Base-by-base conservation (phyloP, 805 yeast genomes). In the Priceomyces castillae region DNA sequence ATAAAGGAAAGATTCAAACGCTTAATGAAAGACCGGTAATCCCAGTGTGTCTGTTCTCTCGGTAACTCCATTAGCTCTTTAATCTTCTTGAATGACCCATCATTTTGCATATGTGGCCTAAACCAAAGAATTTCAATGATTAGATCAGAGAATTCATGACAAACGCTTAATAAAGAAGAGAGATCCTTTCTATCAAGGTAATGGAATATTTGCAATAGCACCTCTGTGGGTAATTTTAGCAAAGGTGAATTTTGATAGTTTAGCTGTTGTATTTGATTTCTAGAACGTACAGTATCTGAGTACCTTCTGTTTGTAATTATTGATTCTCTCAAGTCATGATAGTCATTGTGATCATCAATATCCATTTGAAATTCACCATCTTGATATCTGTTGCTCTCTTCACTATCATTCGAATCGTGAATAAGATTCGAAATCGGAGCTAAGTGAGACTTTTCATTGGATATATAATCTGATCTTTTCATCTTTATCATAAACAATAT, bases 91-190 rank as follows among this genome's bases (percentile, higher is more conserved):
- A 80, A 76, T 2, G 81, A 71, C 2, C 59, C 46, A 37, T 71
- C 73, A 46, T 73, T 71, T 48, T 76, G 78, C 62, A 87, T 73
- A 34, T 78, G 78, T 2, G 97, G 97, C 46, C 98, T 77, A 58
- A 87, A 86, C 95, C 97, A 90, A 23, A 90, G 68, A 34, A 84
- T 73, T 54, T 87, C 96, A 9, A 89, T 81, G 11, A 86, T 81
- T 34, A 86, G 70, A 51, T 80, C 78, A 9, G 90, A 86, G 85
- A 96, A 90, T 47, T 81, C 77, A 53, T 80, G 81, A 64, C 96
- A 90, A 6, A 88, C 90, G 1, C 88, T 73, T 48, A 88, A 67
- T 17, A 84, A 63, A 11, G 80, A 71, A 20, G 79, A 80, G 46
- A 82, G 66, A 53, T 84, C 90, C 50, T 76, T 79, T 34, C 84